phyloP scores from a whole-genome alignment of 2,329 filamentous ascomycete genomes.

The Calcarisporium arbuscula region DNA sequence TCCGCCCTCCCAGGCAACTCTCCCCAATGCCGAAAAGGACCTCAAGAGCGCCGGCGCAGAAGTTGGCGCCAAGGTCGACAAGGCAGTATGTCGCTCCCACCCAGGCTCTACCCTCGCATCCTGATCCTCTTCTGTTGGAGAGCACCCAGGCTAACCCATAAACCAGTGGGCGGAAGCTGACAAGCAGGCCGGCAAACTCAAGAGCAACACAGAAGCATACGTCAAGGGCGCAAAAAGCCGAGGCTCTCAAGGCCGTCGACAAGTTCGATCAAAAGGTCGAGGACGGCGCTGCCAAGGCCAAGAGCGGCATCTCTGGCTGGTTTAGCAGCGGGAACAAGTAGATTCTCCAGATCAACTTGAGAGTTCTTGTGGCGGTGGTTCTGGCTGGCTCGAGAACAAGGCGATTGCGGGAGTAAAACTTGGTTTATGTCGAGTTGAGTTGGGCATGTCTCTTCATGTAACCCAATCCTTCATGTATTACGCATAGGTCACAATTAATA shows the following conservation, averaged over 20 bases:
- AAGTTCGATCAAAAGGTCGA: conserved; percentile 79
- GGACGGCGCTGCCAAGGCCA: conserved; percentile 71
- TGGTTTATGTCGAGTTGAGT: too few species aligned
- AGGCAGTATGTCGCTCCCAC: conserved; percentile 48
- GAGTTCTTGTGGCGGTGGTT: too few species aligned
- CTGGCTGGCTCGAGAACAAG: too few species aligned
- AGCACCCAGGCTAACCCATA: conserved; percentile 2
- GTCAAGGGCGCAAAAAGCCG: conserved; percentile 57
- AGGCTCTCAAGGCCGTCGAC: conserved; percentile 68
- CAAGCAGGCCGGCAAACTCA: conserved; percentile 54
- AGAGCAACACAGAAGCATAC: conserved; percentile 52
- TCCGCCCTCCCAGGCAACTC: conserved; percentile 56
- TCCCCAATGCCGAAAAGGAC: conserved; percentile 58
- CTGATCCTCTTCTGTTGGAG: neutral
- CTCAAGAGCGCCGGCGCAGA: conserved; percentile 40
- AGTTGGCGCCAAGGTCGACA: conserved; percentile 61
- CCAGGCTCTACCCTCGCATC: neutral
- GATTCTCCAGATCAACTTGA: conserved; percentile 5
- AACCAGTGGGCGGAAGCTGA: conserved; percentile 50
- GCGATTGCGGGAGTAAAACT: too few species aligned
- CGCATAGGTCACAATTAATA: too few species aligned
- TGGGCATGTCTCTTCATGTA: too few species aligned
- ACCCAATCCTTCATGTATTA: too few species aligned
- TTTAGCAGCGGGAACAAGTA: conserved; percentile 61
- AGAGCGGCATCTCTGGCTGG: conserved; percentile 79